These are phyloP conservation scores for Wickerhamiella spandovensis DNA, from an alignment of 805 yeast genomes.

Conservation along the genomic window DNA sequence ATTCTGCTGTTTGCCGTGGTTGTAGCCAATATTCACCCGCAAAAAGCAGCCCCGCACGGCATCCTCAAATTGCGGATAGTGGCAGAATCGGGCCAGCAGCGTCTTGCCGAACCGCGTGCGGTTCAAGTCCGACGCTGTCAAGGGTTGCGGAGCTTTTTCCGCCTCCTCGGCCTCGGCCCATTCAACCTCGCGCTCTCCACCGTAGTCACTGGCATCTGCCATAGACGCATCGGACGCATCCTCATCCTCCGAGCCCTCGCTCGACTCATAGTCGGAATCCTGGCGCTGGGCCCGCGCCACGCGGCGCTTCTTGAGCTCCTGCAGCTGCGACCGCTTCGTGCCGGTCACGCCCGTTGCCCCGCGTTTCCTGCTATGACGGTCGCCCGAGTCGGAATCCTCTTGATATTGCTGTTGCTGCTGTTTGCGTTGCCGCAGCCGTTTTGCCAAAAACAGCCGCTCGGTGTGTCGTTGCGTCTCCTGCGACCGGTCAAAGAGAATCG, in stretches of 20 bases:
- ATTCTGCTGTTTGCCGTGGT: slow-evolving; percentile 45
- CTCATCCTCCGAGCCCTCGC: slow-evolving; percentile 28
- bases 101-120: slow-evolving; percentile 65
- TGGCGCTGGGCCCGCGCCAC: slow-evolving; percentile 34
- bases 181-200: slow-evolving; percentile 33
- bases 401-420: slow-evolving; percentile 17
- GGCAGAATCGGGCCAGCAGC: slow-evolving; percentile 59
- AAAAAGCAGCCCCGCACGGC: slow-evolving; percentile 65
- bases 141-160: slow-evolving; percentile 22
- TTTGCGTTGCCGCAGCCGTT: slow-evolving; percentile 37
- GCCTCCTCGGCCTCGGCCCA: slow-evolving; percentile 35
- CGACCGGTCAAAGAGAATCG: slow-evolving; percentile 77
- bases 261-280: slow-evolving; percentile 23
- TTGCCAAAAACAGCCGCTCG: slow-evolving; percentile 70
- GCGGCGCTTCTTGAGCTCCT: slow-evolving; percentile 64
- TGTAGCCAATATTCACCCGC: slow-evolving; percentile 67
- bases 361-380: slow-evolving; percentile 24
- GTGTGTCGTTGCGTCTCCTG: slow-evolving; percentile 82
- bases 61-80: slow-evolving; percentile 67
- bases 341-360: slow-evolving; percentile 29
- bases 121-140: slow-evolving; percentile 54
- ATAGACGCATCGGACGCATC: slow-evolving; percentile 31
- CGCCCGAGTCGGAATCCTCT: slow-evolving; percentile 4
- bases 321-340: slow-evolving; percentile 40
- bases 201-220: slow-evolving; percentile 30